Percentiles rank a stretch among this genome's conserved stretches.
Evolutionary conservation across 164 flowering plant genomes (phyloP).

Genomic region (Liquidambar formosana): DNA sequence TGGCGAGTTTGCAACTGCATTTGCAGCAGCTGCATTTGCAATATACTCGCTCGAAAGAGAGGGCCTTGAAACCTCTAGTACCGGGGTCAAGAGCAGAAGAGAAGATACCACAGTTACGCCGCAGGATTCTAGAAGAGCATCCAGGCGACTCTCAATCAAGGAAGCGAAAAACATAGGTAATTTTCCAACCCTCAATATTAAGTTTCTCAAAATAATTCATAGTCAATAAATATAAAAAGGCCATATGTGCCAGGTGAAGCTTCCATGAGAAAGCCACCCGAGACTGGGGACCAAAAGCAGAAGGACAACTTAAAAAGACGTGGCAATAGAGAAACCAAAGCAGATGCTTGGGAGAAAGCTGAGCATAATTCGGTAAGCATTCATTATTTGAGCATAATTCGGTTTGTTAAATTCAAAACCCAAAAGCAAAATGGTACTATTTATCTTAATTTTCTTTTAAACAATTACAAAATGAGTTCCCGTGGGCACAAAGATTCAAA

Average conservation of each 20-base stretch:
- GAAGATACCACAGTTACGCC: conserved; percentile 22
- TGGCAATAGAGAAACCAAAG: conserved; percentile 26
- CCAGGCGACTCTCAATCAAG: conserved; percentile 26
- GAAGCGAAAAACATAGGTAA: conserved; percentile 15
- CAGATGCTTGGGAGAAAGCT: conserved; percentile 65
- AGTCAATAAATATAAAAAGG: neutral
- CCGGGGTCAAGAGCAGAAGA: conserved; percentile 21
- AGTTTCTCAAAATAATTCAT: neutral
- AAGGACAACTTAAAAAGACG: neutral
- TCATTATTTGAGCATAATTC: neutral
- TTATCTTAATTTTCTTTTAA: too few species aligned
- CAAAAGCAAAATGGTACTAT: too few species aligned
- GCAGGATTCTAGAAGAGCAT: conserved; percentile 17
- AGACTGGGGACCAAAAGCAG: too few species aligned
- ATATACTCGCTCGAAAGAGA: conserved; percentile 33
- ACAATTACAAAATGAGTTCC: too few species aligned
- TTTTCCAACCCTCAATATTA: neutral
- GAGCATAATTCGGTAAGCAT: conserved; percentile 50
- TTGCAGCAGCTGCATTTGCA: conserved; percentile 56
- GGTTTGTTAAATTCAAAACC: too few species aligned
- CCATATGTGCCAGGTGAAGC: conserved; percentile 16
- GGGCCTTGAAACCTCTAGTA: neutral
- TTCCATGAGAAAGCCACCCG: conserved; percentile 19
- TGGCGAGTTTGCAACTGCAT: conserved; percentile 27
- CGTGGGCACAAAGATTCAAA: too few species aligned